Conservation (phyloP, 140 eudicot genomes). For the Stevia rebaudiana region DNA sequence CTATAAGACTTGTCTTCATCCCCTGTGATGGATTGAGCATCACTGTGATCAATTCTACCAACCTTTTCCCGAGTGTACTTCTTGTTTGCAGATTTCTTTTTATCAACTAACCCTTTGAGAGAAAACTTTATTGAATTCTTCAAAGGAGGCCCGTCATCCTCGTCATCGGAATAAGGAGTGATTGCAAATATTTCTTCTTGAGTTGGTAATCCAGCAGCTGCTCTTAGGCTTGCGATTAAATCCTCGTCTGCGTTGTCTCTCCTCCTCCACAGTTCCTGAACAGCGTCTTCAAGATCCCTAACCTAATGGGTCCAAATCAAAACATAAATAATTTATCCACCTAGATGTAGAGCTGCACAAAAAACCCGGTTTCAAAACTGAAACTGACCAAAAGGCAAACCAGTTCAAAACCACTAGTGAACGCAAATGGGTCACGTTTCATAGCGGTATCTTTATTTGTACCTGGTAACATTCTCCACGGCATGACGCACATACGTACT, state of each 20-base stretch:
- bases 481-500: conserved; percentile 86
- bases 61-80: conserved; percentile 51
- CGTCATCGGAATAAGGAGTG: conserved; percentile 88
- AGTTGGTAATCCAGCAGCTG: conserved; percentile 94
- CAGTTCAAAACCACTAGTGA: too few relatives aligned
- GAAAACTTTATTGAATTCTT: conserved; percentile 70
- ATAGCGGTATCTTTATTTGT: neutral
- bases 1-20: conserved; percentile 40
- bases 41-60: conserved; percentile 34
- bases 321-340: neutral
- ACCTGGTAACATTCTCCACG: conserved; percentile 96
- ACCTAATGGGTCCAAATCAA: conserved; percentile 35
- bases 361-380: too few relatives aligned
- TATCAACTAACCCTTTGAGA: conserved; percentile 60
- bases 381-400: too few relatives aligned
- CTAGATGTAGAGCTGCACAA: neutral
- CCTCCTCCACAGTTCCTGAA: conserved; percentile 94
- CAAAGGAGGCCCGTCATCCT: conserved; percentile 53
- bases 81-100: conserved; percentile 60
- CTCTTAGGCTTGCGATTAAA: conserved; percentile 70
- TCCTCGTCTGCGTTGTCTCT: conserved; percentile 76
- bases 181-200: conserved; percentile 79
- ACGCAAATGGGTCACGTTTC: too few relatives aligned
- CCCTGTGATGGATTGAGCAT: conserved; percentile 35
- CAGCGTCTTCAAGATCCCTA: conserved; percentile 88